Conservation (phyloP, 495 filamentous ascomycete species). For the Penicillium fimorum region DNA sequence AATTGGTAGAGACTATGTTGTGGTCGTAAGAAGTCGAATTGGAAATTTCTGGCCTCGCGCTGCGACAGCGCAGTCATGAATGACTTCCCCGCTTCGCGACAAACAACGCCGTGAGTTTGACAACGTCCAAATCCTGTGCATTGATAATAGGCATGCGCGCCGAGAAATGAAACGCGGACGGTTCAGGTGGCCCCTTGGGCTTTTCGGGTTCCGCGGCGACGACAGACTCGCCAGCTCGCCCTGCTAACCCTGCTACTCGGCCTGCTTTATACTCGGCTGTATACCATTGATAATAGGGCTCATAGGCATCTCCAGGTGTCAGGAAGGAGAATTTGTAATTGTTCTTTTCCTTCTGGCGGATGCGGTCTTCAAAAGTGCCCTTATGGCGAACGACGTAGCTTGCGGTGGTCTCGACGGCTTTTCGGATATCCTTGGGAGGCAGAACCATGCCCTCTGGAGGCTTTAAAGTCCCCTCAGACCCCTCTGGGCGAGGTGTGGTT, state of each 20-base stretch:
- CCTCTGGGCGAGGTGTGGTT: constrained; percentile 50
- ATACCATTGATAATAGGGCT: constrained; percentile 85
- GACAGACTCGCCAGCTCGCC: constrained; percentile 53
- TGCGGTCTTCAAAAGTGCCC: constrained; percentile 78
- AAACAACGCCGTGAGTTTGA: constrained; percentile 84
- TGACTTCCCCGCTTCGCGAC: constrained; percentile 82
- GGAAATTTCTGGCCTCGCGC: constrained; percentile 84
- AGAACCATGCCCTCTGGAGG: constrained; percentile 80
- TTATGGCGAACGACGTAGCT: constrained; percentile 87
- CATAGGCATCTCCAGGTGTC: constrained; percentile 76
- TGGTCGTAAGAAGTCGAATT: constrained; percentile 95
- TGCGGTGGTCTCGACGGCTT: constrained; percentile 91
- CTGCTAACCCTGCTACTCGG: neutral
- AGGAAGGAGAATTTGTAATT: constrained; percentile 94
- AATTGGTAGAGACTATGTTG: constrained; percentile 95
- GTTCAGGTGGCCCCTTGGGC: constrained; percentile 79
- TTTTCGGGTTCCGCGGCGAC: constrained; percentile 57
- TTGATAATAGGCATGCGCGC: constrained; percentile 97
- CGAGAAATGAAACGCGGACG: constrained; percentile 90
- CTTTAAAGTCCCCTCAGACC: constrained; percentile 53
- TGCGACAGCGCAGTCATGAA: constrained; percentile 88
- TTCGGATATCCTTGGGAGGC: constrained; percentile 78
- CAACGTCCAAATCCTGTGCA: constrained; percentile 91
- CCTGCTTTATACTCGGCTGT: neutral
- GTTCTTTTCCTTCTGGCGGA: constrained; percentile 79